Percentiles rank a stretch among this genome's conserved stretches.
These are phyloP conservation scores for Claviceps lovelessii DNA, from an alignment of 2,329 filamentous ascomycete species.

Conservation along the genomic window DNA sequence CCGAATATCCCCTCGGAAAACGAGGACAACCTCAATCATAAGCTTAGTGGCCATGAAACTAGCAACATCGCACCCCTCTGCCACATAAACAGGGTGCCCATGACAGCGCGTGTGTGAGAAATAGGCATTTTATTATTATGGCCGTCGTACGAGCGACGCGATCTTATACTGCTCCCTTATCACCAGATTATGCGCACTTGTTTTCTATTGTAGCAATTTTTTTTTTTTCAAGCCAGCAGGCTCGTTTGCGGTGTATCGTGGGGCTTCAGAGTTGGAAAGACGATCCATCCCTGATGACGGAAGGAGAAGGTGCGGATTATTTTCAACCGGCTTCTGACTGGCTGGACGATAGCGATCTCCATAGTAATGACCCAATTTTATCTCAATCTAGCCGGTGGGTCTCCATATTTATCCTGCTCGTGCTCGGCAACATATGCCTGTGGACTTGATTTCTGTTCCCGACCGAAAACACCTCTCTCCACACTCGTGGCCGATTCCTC, in stretches of 20 bases:
- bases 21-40: background rate
- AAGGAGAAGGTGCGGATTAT: slow-evolving; percentile 9
- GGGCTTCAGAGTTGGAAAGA: slow-evolving; percentile 6
- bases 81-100: background rate
- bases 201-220: background rate
- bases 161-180: too few relatives aligned
- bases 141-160: too few relatives aligned
- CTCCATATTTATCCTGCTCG: slow-evolving; percentile 1
- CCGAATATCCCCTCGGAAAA: slow-evolving; percentile 6
- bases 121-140: background rate
- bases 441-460: slow-evolving; percentile 5
- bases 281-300: background rate
- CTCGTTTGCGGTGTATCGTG: background rate
- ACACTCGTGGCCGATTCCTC: slow-evolving; percentile 7
- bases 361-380: background rate
- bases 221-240: background rate
- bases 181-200: too few relatives aligned
- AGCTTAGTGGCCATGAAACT: background rate
- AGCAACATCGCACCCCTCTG: background rate
- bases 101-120: background rate
- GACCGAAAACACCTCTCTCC: slow-evolving; percentile 16
- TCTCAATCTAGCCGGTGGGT: background rate
- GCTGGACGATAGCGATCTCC: slow-evolving; percentile 2
- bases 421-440: slow-evolving; percentile 10
- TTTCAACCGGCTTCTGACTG: slow-evolving; percentile 13